Evolutionary conservation across 192 early-diverging fungal genomes (phyloP).

Genomic region (Gamsiella multidivaricata): DNA sequence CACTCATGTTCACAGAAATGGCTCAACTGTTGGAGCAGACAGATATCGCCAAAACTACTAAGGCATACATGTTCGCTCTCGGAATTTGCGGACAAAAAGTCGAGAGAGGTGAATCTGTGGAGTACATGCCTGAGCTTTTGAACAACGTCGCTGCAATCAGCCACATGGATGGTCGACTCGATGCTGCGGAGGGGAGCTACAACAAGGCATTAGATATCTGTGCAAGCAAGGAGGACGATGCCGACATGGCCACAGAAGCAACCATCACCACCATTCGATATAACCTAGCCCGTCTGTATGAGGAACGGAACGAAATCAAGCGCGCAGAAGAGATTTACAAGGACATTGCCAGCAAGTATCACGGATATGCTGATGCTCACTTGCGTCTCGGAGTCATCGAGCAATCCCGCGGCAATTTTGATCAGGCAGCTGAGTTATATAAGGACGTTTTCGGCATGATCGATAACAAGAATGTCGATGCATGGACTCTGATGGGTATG

Average conservation of each 20-base stretch:
- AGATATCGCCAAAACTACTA: slow-evolving; percentile 57
- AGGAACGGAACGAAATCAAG: slow-evolving; percentile 61
- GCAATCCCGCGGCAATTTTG: slow-evolving; percentile 58
- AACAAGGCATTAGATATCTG: slow-evolving; percentile 57
- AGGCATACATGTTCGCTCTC: slow-evolving; percentile 57
- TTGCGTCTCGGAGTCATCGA: slow-evolving; percentile 83
- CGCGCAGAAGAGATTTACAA: slow-evolving; percentile 77
- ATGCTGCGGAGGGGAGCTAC: slow-evolving; percentile 59
- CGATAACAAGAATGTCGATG: slow-evolving; percentile 65
- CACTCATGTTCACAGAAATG: slow-evolving; percentile 71
- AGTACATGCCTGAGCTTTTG: slow-evolving; percentile 73
- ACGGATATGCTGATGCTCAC: slow-evolving; percentile 81
- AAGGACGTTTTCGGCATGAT: slow-evolving; percentile 71
- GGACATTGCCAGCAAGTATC: slow-evolving; percentile 69
- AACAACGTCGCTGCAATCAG: slow-evolving; percentile 90
- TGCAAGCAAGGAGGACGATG: slow-evolving; percentile 38
- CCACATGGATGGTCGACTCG: slow-evolving; percentile 60
- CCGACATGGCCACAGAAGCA: slow-evolving; percentile 51
- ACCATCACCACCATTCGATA: slow-evolving; percentile 72
- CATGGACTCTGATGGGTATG: slow-evolving; percentile 80
- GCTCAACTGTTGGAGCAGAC: slow-evolving; percentile 73
- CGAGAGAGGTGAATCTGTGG: slow-evolving; percentile 40
- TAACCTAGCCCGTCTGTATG: slow-evolving; percentile 81
- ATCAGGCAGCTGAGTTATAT: slow-evolving; percentile 71
- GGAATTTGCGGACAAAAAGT: slow-evolving; percentile 50